Evolutionary conservation across 768 basidiomycete species (phyloP).

Genomic region (Russula earlei): DNA sequence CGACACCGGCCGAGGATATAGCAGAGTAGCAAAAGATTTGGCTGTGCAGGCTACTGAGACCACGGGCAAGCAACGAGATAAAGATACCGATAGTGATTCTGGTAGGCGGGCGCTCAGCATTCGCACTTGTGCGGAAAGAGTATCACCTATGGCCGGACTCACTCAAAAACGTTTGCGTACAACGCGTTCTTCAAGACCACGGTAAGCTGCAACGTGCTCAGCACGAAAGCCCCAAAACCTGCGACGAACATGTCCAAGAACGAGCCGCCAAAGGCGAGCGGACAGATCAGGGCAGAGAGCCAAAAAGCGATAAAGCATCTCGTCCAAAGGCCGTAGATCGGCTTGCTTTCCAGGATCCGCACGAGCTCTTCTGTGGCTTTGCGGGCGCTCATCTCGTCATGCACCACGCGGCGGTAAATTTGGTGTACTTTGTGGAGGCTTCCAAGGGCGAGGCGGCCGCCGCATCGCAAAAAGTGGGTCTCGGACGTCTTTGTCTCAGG

Average conservation of each 20-base stretch:
- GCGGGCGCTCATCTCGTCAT: slow-evolving; percentile 84
- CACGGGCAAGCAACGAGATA: slow-evolving; percentile 74
- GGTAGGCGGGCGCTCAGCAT: slow-evolving; percentile 7
- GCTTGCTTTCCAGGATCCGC: slow-evolving; percentile 49
- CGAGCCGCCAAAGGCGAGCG: slow-evolving; percentile 76
- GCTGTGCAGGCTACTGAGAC: slow-evolving; percentile 65
- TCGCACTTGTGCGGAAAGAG: neutral
- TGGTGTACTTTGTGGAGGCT: slow-evolving; percentile 76
- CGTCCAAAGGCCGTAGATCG: slow-evolving; percentile 52
- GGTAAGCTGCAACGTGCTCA: slow-evolving; percentile 62
- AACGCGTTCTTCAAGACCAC: slow-evolving; percentile 68
- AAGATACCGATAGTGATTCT: slow-evolving; percentile 78
- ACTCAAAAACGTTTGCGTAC: slow-evolving; percentile 92
- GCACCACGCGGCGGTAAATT: slow-evolving; percentile 80
- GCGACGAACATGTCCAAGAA: slow-evolving; percentile 82
- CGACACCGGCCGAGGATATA: slow-evolving; percentile 79
- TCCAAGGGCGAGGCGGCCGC: slow-evolving; percentile 71
- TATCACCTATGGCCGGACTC: slow-evolving; percentile 25
- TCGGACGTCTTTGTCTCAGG: slow-evolving; percentile 83
- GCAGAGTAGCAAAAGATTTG: slow-evolving; percentile 87
- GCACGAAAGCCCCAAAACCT: slow-evolving; percentile 54
- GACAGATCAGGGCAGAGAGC: slow-evolving; percentile 71
- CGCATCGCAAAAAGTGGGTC: slow-evolving; percentile 80
- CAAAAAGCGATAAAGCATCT: slow-evolving; percentile 62
- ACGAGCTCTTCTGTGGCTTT: slow-evolving; percentile 58